A percentile compares a stretch with the other conserved stretches of the same genome.
Conservation (phyloP, 352 stramenopile species). For the Pythium dissotocum region DNA sequence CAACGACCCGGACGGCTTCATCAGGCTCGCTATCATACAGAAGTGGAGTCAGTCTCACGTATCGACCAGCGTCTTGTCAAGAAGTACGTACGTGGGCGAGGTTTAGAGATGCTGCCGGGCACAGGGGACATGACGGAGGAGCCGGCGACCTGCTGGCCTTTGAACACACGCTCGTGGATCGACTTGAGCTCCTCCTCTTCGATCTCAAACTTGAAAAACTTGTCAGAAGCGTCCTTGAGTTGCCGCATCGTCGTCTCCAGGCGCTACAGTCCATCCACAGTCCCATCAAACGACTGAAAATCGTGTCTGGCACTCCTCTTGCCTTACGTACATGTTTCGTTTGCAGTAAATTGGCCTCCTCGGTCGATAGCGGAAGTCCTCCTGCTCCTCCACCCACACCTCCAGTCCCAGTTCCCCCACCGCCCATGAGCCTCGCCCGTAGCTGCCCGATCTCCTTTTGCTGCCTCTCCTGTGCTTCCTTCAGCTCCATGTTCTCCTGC, state of each 20-base stretch:
- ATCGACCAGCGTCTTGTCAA: not conserved
- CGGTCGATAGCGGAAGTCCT: not conserved
- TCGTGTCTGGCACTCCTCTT: not conserved
- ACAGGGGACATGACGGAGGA: not conserved
- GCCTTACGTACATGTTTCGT: slow-evolving; percentile 33
- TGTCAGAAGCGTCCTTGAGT: slow-evolving; percentile 74
- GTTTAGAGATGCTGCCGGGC: slow-evolving; percentile 23
- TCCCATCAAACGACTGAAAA: not conserved
- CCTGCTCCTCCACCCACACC: not conserved
- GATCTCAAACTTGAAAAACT: slow-evolving; percentile 94
- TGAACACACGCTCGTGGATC: slow-evolving; percentile 61
- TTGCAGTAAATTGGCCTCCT: slow-evolving; percentile 27
- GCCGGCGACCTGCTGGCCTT: slow-evolving; percentile 23
- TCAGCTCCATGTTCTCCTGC: slow-evolving; percentile 72
- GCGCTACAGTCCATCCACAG: slow-evolving; percentile 34
- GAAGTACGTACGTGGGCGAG: slow-evolving; percentile 31
- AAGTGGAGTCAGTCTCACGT: not conserved
- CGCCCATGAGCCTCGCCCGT: slow-evolving; percentile 25
- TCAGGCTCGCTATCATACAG: slow-evolving; percentile 9
- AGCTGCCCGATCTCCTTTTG: slow-evolving; percentile 61
- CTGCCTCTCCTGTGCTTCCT: slow-evolving; percentile 51
- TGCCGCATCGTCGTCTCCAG: slow-evolving; percentile 64
- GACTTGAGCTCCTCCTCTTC: slow-evolving; percentile 90
- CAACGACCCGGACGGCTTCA: slow-evolving; percentile 19
- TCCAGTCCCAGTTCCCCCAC: not conserved